Conservation (phyloP, 441 rosid genomes). For the Pelargonium australe region DNA sequence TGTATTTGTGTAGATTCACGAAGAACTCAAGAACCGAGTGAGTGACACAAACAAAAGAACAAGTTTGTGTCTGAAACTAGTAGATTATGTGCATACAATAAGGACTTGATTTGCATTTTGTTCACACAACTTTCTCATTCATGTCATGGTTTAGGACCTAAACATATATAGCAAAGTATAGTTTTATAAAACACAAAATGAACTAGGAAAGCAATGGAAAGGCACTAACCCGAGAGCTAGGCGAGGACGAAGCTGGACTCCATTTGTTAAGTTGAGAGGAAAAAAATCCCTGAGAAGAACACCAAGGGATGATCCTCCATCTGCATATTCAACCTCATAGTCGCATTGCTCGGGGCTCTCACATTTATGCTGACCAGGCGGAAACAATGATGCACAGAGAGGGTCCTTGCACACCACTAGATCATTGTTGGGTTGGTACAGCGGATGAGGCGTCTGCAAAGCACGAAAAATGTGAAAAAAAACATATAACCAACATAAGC, state of each 20-base stretch:
- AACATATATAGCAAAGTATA: too few species aligned
- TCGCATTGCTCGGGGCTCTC: conserved; percentile 57
- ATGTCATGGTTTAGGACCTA: too few species aligned
- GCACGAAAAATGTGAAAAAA: background rate
- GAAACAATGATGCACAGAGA: conserved; percentile 58
- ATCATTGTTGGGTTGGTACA: conserved; percentile 58
- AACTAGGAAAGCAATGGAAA: conserved; percentile 10
- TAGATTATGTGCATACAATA: too few species aligned
- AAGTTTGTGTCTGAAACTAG: too few species aligned
- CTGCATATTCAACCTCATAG: conserved; percentile 81
- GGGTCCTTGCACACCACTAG: conserved; percentile 65
- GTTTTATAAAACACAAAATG: background rate
- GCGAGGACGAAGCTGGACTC: conserved; percentile 52
- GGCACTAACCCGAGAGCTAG: conserved; percentile 63
- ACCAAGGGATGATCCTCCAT: conserved; percentile 83
- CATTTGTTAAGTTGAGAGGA: conserved; percentile 53
- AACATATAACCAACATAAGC: too few species aligned
- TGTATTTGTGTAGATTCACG: too few species aligned
- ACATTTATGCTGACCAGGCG: conserved; percentile 39
- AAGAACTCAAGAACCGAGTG: too few species aligned
- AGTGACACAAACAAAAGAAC: too few species aligned
- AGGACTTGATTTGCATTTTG: too few species aligned
- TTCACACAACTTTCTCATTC: too few species aligned
- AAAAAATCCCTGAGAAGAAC: conserved; percentile 71
- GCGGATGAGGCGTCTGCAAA: conserved; percentile 82